Percentiles rank a stretch among this genome's conserved stretches.
Evolutionary conservation across 2,329 filamentous ascomycete genomes (phyloP).

Genomic region (Plectosphaerella plurivora): DNA sequence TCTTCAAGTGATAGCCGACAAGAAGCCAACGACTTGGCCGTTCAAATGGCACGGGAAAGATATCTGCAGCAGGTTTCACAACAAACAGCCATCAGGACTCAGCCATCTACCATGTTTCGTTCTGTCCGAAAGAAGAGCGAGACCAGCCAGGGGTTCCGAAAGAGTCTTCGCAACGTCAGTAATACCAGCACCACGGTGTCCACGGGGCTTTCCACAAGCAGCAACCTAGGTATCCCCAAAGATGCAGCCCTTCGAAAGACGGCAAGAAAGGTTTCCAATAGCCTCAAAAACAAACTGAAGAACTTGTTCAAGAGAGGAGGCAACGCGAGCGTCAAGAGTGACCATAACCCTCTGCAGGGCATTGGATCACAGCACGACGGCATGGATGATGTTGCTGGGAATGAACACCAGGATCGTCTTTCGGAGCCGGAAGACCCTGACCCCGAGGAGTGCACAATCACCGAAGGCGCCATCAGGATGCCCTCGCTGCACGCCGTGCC

Average conservation of each 20-base stretch:
- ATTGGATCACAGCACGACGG: not conserved
- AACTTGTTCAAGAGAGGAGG: slow-evolving; percentile 41
- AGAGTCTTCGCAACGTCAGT: slow-evolving; percentile 45
- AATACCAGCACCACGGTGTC: slow-evolving; percentile 30
- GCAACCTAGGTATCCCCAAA: not conserved
- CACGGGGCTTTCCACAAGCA: slow-evolving; percentile 14
- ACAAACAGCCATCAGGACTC: slow-evolving; percentile 29
- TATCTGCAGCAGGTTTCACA: slow-evolving; percentile 28
- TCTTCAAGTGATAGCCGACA: slow-evolving; percentile 5
- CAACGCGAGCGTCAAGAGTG: no score
- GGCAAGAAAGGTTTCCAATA: slow-evolving; percentile 58
- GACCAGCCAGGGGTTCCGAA: slow-evolving; percentile 33
- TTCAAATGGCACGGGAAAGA: slow-evolving; percentile 29
- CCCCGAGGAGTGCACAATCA: slow-evolving; percentile 39
- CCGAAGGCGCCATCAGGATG: slow-evolving; percentile 41
- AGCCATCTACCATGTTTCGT: slow-evolving; percentile 39
- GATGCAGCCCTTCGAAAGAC: slow-evolving; percentile 37
- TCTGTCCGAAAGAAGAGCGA: slow-evolving; percentile 29
- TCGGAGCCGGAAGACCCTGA: slow-evolving; percentile 26
- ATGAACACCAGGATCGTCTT: slow-evolving; percentile 20
- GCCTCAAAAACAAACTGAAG: slow-evolving; percentile 57
- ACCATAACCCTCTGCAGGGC: no score
- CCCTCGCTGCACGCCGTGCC: slow-evolving; percentile 45
- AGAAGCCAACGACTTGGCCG: slow-evolving; percentile 24
- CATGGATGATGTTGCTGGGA: not conserved